Percentiles rank a stretch among this genome's conserved stretches.
phyloP scores from a whole-genome alignment of 1,284 basidiomycete genomes.

The Porphyrellus sp. region DNA sequence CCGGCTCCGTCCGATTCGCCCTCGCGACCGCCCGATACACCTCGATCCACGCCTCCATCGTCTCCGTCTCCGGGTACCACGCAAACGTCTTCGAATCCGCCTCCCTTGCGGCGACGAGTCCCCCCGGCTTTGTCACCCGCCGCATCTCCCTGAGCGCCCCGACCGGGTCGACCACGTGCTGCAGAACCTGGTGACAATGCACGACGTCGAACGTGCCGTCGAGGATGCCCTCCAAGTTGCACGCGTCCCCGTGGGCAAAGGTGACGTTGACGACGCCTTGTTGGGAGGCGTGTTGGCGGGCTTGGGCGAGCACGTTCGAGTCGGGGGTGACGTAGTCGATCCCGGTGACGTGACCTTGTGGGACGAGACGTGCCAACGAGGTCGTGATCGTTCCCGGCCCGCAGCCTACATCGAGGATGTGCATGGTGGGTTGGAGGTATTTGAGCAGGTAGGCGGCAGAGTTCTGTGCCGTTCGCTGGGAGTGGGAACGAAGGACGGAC shows the following conservation, averaged over 20 bases:
- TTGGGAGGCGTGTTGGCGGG: constrained; percentile 28
- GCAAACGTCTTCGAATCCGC: background rate
- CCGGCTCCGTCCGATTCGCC: background rate
- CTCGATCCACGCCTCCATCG: background rate
- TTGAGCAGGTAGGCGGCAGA: constrained; percentile 43
- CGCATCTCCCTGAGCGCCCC: background rate
- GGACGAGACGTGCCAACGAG: constrained; percentile 40
- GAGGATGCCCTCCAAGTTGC: constrained; percentile 26
- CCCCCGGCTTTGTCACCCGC: background rate
- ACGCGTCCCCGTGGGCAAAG: constrained; percentile 35
- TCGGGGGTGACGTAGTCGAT: constrained; percentile 33
- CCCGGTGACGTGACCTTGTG: constrained; percentile 41
- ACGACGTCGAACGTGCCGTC: constrained; percentile 34
- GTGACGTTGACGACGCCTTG: constrained; percentile 32
- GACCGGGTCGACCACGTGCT: background rate
- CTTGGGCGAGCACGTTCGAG: constrained; percentile 23
- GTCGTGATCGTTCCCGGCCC: constrained; percentile 46
- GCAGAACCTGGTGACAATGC: constrained; percentile 25
- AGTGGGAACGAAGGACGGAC: constrained; percentile 38
- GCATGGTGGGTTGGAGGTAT: constrained; percentile 38
- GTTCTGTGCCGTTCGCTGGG: constrained; percentile 42
- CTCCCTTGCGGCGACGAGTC: background rate
- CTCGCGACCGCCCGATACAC: background rate
- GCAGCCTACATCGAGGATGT: constrained; percentile 46
- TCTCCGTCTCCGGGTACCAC: background rate